These are phyloP conservation scores for Cymbopogon citratus DNA, from an alignment of 176 grass and related monocot genomes.

Conservation along the genomic window DNA sequence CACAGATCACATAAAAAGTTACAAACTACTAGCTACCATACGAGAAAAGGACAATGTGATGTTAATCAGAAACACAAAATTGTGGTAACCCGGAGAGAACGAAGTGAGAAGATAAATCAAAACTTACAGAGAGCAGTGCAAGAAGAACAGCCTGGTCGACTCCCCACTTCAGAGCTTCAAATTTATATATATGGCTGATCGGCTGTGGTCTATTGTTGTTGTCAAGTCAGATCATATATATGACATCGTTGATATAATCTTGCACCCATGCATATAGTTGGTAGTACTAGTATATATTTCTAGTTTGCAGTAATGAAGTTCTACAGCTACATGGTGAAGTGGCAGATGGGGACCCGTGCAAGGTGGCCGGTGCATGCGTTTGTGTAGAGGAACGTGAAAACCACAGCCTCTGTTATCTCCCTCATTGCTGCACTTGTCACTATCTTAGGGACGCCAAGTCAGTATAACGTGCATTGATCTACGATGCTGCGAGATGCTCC, in stretches of 20 bases:
- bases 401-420: neutral
- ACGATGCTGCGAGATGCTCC: neutral
- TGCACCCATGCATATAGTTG: neutral
- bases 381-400: neutral
- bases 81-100: neutral
- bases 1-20: neutral
- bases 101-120: neutral
- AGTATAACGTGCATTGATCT: neutral
- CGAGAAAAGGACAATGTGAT: neutral
- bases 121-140: neutral
- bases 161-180: neutral
- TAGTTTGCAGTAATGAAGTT: neutral
- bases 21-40: neutral
- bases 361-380: neutral
- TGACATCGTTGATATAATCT: neutral
- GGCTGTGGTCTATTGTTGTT: neutral
- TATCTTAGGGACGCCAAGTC: neutral
- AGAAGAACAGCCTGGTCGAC: neutral
- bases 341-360: neutral
- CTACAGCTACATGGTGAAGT: neutral
- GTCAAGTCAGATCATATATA: neutral
- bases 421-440: neutral
- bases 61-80: neutral
- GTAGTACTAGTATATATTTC: neutral
- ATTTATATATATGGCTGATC: neutral